Conservation (phyloP, 1,284 basidiomycete species). For the Meira nashicola region DNA sequence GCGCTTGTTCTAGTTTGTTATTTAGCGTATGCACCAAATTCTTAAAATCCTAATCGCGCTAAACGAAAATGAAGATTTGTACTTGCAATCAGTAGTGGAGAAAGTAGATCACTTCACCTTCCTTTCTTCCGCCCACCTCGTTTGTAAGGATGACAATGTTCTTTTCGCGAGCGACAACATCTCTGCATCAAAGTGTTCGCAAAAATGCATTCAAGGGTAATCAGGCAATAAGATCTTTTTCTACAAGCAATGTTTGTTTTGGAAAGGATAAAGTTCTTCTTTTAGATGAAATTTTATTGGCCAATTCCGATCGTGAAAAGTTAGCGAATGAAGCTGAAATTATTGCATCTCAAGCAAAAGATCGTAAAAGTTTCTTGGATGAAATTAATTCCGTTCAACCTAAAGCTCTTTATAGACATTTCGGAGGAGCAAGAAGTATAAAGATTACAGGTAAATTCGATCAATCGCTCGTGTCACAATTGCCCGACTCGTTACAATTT, state of each 20-base stretch:
- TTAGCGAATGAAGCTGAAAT: constrained; percentile 25
- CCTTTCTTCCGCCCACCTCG: no score
- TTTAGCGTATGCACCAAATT: no score
- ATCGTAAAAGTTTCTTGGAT: not conserved
- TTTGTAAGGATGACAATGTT: no score
- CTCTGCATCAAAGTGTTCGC: no score
- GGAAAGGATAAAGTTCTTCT: constrained; percentile 27
- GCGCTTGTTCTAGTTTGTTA: no score
- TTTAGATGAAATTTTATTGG: constrained; percentile 38
- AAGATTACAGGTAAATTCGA: constrained; percentile 40
- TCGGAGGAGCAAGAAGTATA: constrained; percentile 54
- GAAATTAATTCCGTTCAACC: not conserved
- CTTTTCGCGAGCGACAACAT: no score
- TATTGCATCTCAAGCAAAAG: constrained; percentile 11
- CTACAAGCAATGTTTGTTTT: no score
- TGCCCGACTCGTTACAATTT: constrained; percentile 30
- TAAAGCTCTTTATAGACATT: constrained; percentile 67
- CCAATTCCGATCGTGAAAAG: constrained; percentile 25
- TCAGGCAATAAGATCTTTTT: constrained; percentile 3
- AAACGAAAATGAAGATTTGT: no score
- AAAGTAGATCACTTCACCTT: no score
- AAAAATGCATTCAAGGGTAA: no score
- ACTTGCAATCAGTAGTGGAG: no score
- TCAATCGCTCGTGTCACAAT: constrained; percentile 27
- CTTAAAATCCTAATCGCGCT: no score